Base-by-base conservation (phyloP, 2,329 filamentous ascomycete genomes). In the Clonostachys solani region DNA sequence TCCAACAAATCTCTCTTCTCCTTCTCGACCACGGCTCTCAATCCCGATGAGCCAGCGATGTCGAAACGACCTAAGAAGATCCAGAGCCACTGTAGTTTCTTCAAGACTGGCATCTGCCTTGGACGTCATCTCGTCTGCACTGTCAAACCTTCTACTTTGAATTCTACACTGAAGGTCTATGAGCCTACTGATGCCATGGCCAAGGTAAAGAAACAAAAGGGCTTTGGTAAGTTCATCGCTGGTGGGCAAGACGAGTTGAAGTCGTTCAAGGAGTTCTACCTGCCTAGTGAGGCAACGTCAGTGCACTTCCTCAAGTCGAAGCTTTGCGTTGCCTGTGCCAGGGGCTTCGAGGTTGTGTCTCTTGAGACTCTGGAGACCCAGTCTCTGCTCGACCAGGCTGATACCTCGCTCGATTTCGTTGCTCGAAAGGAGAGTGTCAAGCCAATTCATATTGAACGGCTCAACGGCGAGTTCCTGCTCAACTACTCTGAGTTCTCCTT, bases 401-500 rank as follows among this genome's bases (percentile, higher is more conserved):
- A 99, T 66, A 99, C 94, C 0, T 96, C 92, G 15, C 84, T 99
- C 51, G 94, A 99, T 71, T 97, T 99, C 63, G 92, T 99, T 44
- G 88, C 91, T 18, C 84, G 91, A 49, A 94, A 94, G 64, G 92
- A 97, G 68, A 90, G 89, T 59, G 89, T 94, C 59, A 91, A 89
- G 64, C 92, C 94, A 4, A 95, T 99, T 54, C 92, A 97, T 61
- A 97, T 99, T 56, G 95, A 99, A 68, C 87, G 94, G 42, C 85
- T 97, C 63, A 95, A 95, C 56, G 92, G 92, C 64, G 94, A 99
- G 63, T 99, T 99, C 75, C 69, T 99, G 56, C 84, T 99, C 53
- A 97, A 96, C 68, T 99, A 99, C 71, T 94, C 90, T 5, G 94
- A 99, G 65, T 99, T 96, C 69, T 96, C 90, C 12, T 99, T 99